phyloP scores from a whole-genome alignment of 2,329 filamentous ascomycete genomes.

The Penicillium sp. region DNA sequence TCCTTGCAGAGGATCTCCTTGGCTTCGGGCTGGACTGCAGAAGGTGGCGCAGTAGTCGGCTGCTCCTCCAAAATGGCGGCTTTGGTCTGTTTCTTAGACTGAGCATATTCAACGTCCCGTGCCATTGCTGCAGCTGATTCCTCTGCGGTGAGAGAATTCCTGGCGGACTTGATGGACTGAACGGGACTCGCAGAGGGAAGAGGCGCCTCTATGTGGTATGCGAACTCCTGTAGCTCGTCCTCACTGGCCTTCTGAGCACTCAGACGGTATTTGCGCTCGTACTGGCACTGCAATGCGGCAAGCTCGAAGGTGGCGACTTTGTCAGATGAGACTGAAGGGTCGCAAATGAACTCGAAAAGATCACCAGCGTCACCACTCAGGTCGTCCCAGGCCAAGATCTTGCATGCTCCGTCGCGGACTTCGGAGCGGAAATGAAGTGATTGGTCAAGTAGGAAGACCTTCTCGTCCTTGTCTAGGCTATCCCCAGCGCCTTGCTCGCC shows the following conservation, averaged over 20 bases:
- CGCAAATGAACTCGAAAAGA: constrained; percentile 97
- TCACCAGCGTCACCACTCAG: constrained; percentile 90
- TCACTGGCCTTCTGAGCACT: constrained; percentile 75
- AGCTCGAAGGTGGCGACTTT: constrained; percentile 77
- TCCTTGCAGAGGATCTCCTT: constrained; percentile 71
- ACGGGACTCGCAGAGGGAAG: constrained; percentile 60
- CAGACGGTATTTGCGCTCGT: constrained; percentile 89
- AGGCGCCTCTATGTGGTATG: constrained; percentile 63
- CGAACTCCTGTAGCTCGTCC: constrained; percentile 75
- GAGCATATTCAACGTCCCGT: constrained; percentile 43
- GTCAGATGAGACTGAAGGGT: constrained; percentile 63
- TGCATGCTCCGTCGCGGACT: constrained; percentile 72
- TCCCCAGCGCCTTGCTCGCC: constrained; percentile 75
- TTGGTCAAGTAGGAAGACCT: constrained; percentile 94
- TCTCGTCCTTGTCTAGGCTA: constrained; percentile 91
- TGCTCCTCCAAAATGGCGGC: constrained; percentile 41
- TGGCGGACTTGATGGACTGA: constrained; percentile 36
- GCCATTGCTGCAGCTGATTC: constrained; percentile 46
- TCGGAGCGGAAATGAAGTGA: constrained; percentile 82
- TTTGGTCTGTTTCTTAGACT: constrained; percentile 40
- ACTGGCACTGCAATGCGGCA: constrained; percentile 87
- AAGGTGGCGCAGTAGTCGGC: constrained; percentile 59
- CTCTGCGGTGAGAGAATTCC: constrained; percentile 35
- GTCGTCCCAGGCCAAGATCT: constrained; percentile 90
- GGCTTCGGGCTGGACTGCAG: constrained; percentile 61